These are phyloP conservation scores for Acer saccharum DNA, from an alignment of 345 rosid species.

Conservation along the genomic window DNA sequence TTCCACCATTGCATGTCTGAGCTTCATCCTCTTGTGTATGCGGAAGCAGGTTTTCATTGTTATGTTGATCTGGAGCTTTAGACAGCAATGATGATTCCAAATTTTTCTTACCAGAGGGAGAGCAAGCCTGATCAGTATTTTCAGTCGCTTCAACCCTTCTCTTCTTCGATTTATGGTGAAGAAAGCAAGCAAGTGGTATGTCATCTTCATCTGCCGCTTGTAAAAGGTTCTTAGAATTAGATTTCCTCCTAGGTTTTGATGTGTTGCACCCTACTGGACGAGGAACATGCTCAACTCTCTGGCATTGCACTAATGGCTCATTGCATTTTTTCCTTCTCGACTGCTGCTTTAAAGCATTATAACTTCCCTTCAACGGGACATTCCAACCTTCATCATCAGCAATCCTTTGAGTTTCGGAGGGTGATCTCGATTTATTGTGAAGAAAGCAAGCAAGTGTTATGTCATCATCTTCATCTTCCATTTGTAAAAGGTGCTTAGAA, in stretches of 20 bases:
- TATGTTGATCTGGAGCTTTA: background rate
- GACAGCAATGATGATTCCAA: background rate
- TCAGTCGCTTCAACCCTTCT: slow-evolving; percentile 17
- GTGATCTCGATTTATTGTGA: slow-evolving; percentile 6
- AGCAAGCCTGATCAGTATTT: slow-evolving; percentile 1
- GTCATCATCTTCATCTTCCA: slow-evolving; percentile 27
- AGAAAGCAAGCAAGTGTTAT: slow-evolving; percentile 29
- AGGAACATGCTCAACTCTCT: background rate
- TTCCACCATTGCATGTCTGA: slow-evolving; percentile 1
- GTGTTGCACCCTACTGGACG: background rate
- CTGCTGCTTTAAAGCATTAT: background rate
- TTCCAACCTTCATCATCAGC: background rate
- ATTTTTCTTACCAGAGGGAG: background rate
- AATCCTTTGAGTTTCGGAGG: too few species aligned
- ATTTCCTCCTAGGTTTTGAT: slow-evolving; percentile 8
- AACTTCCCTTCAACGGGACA: background rate
- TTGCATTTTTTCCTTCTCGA: slow-evolving; percentile 15
- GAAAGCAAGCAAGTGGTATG: slow-evolving; percentile 23
- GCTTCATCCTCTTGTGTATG: background rate
- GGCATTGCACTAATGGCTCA: slow-evolving; percentile 1
- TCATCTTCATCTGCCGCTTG: slow-evolving; percentile 23
- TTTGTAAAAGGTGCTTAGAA: slow-evolving; percentile 4
- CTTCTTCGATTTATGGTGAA: slow-evolving; percentile 21
- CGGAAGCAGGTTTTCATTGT: background rate
- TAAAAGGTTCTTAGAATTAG: slow-evolving; percentile 8